A percentile compares a stretch with the other conserved stretches of the same genome.
Conservation (phyloP, 2,329 filamentous ascomycete species). For the Simplicillium sp. region DNA sequence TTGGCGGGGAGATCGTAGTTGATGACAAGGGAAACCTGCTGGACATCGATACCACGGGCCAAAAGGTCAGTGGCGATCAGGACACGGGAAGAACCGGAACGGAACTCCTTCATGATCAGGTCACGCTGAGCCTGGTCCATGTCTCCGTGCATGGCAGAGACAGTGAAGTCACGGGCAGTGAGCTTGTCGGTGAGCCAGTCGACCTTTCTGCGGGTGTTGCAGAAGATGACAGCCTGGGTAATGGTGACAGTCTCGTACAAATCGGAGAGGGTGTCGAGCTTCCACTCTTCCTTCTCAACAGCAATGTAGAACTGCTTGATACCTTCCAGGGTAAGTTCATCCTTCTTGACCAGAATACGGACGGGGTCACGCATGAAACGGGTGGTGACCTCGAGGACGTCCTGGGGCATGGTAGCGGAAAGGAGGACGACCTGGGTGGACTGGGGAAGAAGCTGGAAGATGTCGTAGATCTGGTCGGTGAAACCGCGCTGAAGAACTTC, state of each 20-base stretch:
- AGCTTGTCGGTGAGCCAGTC: conserved; percentile 99
- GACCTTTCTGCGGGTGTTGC: conserved; percentile 99
- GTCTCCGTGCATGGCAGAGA: conserved; percentile 99
- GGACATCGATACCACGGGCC: conserved; percentile 99
- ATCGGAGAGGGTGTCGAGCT: conserved; percentile 97
- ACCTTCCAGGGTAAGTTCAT: conserved; percentile 98
- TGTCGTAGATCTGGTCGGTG: conserved; percentile 99
- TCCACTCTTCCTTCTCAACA: conserved; percentile 99
- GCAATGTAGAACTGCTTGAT: conserved; percentile 99
- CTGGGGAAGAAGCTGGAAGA: conserved; percentile 97
- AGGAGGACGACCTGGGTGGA: conserved; percentile 97
- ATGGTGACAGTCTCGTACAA: conserved; percentile 99
- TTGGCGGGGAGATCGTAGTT: conserved; percentile 99
- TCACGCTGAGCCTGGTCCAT: conserved; percentile 98
- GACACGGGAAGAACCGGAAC: conserved; percentile 95
- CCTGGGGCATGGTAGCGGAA: conserved; percentile 97
- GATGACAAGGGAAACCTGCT: conserved; percentile 99
- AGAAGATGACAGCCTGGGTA: conserved; percentile 99
- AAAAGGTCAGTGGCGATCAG: conserved; percentile 96
- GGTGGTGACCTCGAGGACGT: conserved; percentile 97
- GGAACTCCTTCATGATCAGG: conserved; percentile 99
- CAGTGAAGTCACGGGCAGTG: conserved; percentile 95
- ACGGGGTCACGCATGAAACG: conserved; percentile 99
- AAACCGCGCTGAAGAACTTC: conserved; percentile 68
- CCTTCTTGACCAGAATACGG: conserved; percentile 99